Evolutionary conservation across 257 asterid genomes (phyloP), one percentile per base, ranked within the genome.

Genomic region (Solanum raphanifolium): DNA sequence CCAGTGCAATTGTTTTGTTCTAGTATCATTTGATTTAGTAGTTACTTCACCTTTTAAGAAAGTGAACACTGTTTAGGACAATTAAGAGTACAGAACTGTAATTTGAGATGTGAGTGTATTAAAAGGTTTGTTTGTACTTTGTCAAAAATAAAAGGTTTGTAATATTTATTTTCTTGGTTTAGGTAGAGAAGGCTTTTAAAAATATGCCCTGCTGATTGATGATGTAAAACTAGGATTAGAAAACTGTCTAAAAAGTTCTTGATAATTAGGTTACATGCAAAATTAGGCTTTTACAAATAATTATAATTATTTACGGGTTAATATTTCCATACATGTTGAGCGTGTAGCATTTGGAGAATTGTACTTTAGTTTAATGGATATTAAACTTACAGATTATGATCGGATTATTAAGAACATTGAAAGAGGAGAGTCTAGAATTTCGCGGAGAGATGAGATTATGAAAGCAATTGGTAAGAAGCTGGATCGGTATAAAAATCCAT

Each of bases 391-490:
- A 97, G 99, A 97, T 90, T 97, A 96, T 86, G 99, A 97, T 91
- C 93, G 97, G 93, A 94, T 97, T 90, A 94, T 96, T 65, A 97
- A 96, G 92, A 93, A 94, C 90, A 97, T 97, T 87, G 99, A 97
- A 90, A 95, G 99, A 89, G 99, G 99, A 85, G 99, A 97, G 92
- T 98, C 98, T 52, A 94, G 99, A 91, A 97, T 97, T 89, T 94
- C 98, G 3, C 92, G 99, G 86, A 95, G 93, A 92, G 99, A 97
- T 89, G 99, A 97, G 94, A 97, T 97, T 91, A 95, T 96, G 99
- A 96, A 95, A 91, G 99, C 99, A 46, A 94, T 97, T 60, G 99
- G 98, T 86, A 97, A 96, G 93, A 96, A 97, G 88, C 36, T 97
- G 94, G 99, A 97, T 82, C 98, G 99, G 81, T 97, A 96, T 79